Percentiles rank a stretch among this genome's conserved stretches.
Evolutionary conservation across 805 yeast genomes (phyloP).

Genomic region (Kurtzmaniella fragi): DNA sequence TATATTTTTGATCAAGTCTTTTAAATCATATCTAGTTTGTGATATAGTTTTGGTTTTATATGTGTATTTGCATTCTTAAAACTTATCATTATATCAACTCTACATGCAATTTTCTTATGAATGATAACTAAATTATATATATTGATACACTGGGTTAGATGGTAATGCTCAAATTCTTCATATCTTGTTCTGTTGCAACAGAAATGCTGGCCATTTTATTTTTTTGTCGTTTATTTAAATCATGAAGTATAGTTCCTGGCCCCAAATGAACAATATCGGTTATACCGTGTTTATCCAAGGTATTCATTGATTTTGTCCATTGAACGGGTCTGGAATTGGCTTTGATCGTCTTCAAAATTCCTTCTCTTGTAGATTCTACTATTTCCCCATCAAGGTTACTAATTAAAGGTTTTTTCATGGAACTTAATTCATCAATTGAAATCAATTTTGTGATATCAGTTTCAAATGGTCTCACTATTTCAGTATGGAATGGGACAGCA

Average conservation of each 20-base stretch:
- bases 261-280: slow-evolving; percentile 28
- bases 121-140: too few relatives aligned
- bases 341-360: slow-evolving; percentile 27
- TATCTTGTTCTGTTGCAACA: slow-evolving; percentile 2
- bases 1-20: too few relatives aligned
- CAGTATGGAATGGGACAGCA: slow-evolving; percentile 48
- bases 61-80: too few relatives aligned
- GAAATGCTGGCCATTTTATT: slow-evolving; percentile 6
- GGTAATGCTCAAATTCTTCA: not conserved
- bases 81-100: too few relatives aligned
- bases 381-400: slow-evolving; percentile 29
- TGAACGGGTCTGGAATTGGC: slow-evolving; percentile 42
- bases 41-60: too few relatives aligned
- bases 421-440: not conserved
- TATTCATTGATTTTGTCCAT: slow-evolving; percentile 34
- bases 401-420: slow-evolving; percentile 4
- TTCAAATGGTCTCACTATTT: slow-evolving; percentile 33
- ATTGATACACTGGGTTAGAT: too few relatives aligned
- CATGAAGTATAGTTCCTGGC: slow-evolving; percentile 33
- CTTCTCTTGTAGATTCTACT: slow-evolving; percentile 24
- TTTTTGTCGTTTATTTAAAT: slow-evolving; percentile 13
- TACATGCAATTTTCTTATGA: too few relatives aligned
- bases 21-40: too few relatives aligned
- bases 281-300: slow-evolving; percentile 10
- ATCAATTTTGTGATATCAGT: slow-evolving; percentile 21